phyloP scores from a whole-genome alignment of 129 eudicot genomes.

The Pulicaria dysenterica region DNA sequence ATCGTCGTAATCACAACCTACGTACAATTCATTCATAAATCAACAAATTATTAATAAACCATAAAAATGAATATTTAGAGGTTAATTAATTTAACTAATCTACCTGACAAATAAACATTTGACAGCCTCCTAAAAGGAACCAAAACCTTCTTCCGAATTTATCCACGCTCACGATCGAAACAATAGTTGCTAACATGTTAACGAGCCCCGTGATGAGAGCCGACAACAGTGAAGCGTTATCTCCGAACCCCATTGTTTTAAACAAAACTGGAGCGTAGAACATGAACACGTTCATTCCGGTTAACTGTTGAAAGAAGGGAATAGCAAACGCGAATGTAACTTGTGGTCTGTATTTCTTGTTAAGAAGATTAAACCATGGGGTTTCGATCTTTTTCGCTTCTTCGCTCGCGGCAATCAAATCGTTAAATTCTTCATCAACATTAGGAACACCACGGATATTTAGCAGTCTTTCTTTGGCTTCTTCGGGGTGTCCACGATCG shows the following conservation, averaged over 20 bases:
- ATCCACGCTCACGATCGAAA: constrained; percentile 39
- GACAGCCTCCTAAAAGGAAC: constrained; percentile 45
- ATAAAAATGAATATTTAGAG: too few relatives aligned
- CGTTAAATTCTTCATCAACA: constrained; percentile 49
- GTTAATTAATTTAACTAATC: neutral
- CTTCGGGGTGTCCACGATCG: constrained; percentile 38
- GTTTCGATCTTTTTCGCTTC: constrained; percentile 34
- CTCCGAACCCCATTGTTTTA: constrained; percentile 54
- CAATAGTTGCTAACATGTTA: constrained; percentile 40
- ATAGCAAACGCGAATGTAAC: constrained; percentile 38
- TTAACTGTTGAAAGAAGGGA: constrained; percentile 56
- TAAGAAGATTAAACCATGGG: constrained; percentile 45
- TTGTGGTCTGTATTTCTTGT: constrained; percentile 53
- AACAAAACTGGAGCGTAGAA: constrained; percentile 64
- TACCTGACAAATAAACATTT: constrained; percentile 57
- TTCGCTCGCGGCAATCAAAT: constrained; percentile 44
- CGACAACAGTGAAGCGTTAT: constrained; percentile 45
- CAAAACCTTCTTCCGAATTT: constrained; percentile 40
- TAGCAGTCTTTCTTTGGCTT: constrained; percentile 32
- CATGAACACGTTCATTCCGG: constrained; percentile 62
- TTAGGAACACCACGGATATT: constrained; percentile 40
- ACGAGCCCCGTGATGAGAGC: constrained; percentile 49
- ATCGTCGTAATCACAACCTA: constrained; percentile 36
- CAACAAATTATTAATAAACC: neutral
- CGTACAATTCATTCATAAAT: neutral